Evolutionary conservation across 2,329 filamentous ascomycete genomes (phyloP).

Genomic region (Hypoxylon sp.): DNA sequence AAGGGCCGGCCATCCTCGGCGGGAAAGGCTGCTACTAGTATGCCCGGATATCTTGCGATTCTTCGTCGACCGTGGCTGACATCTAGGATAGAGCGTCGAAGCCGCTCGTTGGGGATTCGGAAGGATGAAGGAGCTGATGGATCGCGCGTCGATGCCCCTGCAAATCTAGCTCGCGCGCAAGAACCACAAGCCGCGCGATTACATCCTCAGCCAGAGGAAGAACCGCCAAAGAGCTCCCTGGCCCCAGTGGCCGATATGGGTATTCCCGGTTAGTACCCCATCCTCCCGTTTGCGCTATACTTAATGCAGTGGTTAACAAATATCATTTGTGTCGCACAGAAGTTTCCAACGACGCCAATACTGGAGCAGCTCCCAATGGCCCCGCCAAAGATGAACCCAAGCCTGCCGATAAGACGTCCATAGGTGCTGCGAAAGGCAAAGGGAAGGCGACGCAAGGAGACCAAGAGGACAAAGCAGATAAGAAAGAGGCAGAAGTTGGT

Average conservation of each 20-base stretch:
- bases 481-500: slow-evolving; percentile 33
- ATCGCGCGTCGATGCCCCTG: slow-evolving; percentile 35
- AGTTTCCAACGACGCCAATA: slow-evolving; percentile 9
- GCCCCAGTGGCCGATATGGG: slow-evolving; percentile 51
- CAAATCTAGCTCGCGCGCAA: slow-evolving; percentile 40
- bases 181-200: slow-evolving; percentile 37
- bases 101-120: slow-evolving; percentile 38
- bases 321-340: slow-evolving; percentile 13
- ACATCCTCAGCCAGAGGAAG: slow-evolving; percentile 29
- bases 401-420: slow-evolving; percentile 8
- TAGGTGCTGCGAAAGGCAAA: slow-evolving; percentile 35
- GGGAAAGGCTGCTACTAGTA: slow-evolving; percentile 42
- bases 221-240: slow-evolving; percentile 25
- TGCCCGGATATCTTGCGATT: not conserved
- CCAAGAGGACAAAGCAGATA: slow-evolving; percentile 11
- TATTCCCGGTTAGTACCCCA: slow-evolving; percentile 40
- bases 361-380: not conserved
- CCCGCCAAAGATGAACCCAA: slow-evolving; percentile 16
- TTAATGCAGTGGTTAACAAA: not conserved
- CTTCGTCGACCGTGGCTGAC: slow-evolving; percentile 16
- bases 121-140: slow-evolving; percentile 27
- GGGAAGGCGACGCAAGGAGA: slow-evolving; percentile 16
- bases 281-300: not conserved
- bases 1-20: slow-evolving; percentile 39
- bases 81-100: slow-evolving; percentile 43